Conservation (phyloP, 2,329 filamentous ascomycete species). For the Xylariaceae sp. region DNA sequence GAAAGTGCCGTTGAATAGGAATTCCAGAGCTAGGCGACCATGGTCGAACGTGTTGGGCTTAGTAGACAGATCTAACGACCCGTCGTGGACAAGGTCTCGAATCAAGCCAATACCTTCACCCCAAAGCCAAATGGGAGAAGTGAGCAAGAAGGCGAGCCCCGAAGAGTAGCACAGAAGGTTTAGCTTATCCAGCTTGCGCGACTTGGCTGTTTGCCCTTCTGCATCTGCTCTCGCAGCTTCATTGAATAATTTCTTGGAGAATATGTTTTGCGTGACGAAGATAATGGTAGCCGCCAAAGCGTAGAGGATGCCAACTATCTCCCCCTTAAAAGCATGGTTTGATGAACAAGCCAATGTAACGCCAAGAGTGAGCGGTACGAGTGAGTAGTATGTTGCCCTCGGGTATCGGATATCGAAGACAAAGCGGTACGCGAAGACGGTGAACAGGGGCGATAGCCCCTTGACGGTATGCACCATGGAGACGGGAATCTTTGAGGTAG, state of each 20-base stretch:
- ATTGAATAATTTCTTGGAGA: conserved; percentile 96
- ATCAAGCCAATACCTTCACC: conserved; percentile 77
- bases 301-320: conserved; percentile 84
- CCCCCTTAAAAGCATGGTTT: conserved; percentile 69
- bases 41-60: conserved; percentile 68
- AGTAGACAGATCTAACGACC: conserved; percentile 60
- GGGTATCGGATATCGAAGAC: conserved; percentile 88
- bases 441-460: conserved; percentile 91
- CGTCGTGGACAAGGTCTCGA: conserved; percentile 73
- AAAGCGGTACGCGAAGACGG: conserved; percentile 85
- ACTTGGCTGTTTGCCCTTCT: conserved; percentile 58
- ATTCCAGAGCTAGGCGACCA: conserved; percentile 73
- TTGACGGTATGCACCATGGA: conserved; percentile 98
- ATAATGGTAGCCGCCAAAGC: conserved; percentile 87
- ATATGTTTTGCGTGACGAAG: conserved; percentile 98
- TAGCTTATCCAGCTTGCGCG: conserved; percentile 88
- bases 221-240: conserved; percentile 82
- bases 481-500: conserved; percentile 90
- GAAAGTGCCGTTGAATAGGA: conserved; percentile 93
- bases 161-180: conserved; percentile 98
- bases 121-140: conserved; percentile 88
- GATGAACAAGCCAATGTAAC: conserved; percentile 95
- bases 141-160: conserved; percentile 83
- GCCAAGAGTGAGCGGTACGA: conserved; percentile 88
- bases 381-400: conserved; percentile 76